Percentiles rank a stretch among this genome's conserved stretches.
phyloP scores from a whole-genome alignment of 345 rosid genomes.

The Eucalyptus victrix region DNA sequence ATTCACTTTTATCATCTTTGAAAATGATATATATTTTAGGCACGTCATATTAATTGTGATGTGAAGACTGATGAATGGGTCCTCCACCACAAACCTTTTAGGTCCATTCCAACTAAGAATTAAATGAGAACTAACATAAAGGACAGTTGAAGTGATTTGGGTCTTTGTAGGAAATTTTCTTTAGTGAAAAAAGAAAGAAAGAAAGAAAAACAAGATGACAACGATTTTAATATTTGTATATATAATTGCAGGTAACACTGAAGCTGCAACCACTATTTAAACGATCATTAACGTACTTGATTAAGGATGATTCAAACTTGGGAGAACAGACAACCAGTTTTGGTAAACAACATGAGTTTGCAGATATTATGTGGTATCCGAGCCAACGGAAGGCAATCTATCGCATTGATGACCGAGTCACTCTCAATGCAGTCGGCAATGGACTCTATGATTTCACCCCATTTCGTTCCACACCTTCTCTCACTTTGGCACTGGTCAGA shows the following conservation, averaged over 20 bases:
- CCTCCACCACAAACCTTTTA: not conserved
- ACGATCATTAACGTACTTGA: slow-evolving; percentile 33
- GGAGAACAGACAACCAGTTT: slow-evolving; percentile 30
- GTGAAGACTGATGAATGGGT: not conserved
- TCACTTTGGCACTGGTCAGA: slow-evolving; percentile 19
- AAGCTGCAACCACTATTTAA: slow-evolving; percentile 56
- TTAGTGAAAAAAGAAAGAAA: no score
- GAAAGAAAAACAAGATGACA: not conserved
- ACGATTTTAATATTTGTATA: not conserved
- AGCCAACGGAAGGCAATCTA: slow-evolving; percentile 49
- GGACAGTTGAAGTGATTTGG: not conserved
- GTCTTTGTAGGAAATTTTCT: not conserved
- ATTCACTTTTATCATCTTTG: not conserved
- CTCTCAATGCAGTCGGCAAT: slow-evolving; percentile 26
- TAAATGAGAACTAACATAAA: not conserved
- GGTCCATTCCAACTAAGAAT: not conserved
- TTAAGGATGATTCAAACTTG: slow-evolving; percentile 25
- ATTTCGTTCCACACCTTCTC: slow-evolving; percentile 43
- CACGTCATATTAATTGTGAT: not conserved
- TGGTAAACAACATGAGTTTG: slow-evolving; percentile 58
- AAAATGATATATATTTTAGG: not conserved
- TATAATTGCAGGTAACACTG: slow-evolving; percentile 35
- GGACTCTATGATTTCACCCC: slow-evolving; percentile 42
- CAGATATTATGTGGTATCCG: slow-evolving; percentile 64
- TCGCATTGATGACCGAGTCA: slow-evolving; percentile 50